A percentile compares a stretch with the other conserved stretches of the same genome.
Conservation (phyloP, 805 yeast species). For the Kazachstania viticola region DNA sequence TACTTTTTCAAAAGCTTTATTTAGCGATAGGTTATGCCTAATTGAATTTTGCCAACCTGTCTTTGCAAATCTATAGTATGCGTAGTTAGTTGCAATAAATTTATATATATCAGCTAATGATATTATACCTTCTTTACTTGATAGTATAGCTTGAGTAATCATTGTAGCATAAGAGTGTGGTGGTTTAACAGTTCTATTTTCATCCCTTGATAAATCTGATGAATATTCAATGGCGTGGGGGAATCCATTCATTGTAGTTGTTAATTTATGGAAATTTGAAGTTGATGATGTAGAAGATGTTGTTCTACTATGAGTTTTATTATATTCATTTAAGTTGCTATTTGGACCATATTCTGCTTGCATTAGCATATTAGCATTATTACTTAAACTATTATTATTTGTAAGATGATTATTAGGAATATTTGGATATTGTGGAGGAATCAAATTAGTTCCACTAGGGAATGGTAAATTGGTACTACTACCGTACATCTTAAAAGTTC, state of each 20-base stretch:
- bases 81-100: constrained; percentile 80
- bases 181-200: constrained; percentile 82
- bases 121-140: constrained; percentile 77
- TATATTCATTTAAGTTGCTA: constrained; percentile 1
- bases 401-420: too few relatives aligned
- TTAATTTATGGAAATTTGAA: constrained; percentile 3
- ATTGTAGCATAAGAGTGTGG: constrained; percentile 95
- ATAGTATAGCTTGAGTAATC: constrained; percentile 94
- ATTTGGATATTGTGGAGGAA: constrained; percentile 3
- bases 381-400: background rate
- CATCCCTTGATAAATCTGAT: constrained; percentile 71
- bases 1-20: constrained; percentile 95
- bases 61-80: constrained; percentile 82
- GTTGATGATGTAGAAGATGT: constrained; percentile 3
- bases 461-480: constrained; percentile 7
- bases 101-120: constrained; percentile 85
- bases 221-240: constrained; percentile 23
- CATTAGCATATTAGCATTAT: too few relatives aligned
- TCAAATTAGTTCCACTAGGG: constrained; percentile 46
- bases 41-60: constrained; percentile 99
- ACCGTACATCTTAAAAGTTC: constrained; percentile 26
- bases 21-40: constrained; percentile 85
- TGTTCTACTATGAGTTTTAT: constrained; percentile 3
- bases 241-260: constrained; percentile 9
- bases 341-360: too few relatives aligned